phyloP scores from a whole-genome alignment of 2,329 filamentous ascomycete genomes.

The Pseudocercospora ulei region DNA sequence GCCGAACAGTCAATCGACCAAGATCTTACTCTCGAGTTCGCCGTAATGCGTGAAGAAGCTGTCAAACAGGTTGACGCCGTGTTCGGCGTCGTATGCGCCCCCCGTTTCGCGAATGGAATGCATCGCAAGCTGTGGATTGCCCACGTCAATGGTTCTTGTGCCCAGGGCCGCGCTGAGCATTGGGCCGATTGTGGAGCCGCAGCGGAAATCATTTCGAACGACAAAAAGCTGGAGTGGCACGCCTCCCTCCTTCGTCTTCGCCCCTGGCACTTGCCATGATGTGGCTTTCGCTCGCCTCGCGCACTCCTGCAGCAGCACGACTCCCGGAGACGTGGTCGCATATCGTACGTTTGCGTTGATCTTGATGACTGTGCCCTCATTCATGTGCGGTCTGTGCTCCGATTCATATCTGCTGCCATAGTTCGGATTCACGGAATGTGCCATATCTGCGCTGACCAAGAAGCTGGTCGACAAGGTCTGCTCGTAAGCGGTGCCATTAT shows the following conservation, averaged over 20 bases:
- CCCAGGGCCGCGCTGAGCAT: conserved; percentile 84
- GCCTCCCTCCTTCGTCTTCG: conserved; percentile 47
- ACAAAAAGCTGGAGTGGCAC: conserved; percentile 94
- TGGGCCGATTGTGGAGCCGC: conserved; percentile 94
- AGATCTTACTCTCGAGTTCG: conserved; percentile 68
- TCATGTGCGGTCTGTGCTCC: conserved; percentile 87
- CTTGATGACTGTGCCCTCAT: conserved; percentile 93
- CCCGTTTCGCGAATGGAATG: conserved; percentile 92
- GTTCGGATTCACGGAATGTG: conserved; percentile 91
- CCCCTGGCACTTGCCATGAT: conserved; percentile 29
- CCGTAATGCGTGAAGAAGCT: conserved; percentile 80
- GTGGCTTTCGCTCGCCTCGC: conserved; percentile 50
- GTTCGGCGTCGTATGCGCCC: conserved; percentile 75
- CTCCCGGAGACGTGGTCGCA: conserved; percentile 90
- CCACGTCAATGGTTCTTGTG: conserved; percentile 78
- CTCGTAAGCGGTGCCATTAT: conserved; percentile 74
- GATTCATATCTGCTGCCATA: conserved; percentile 85
- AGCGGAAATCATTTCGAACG: conserved; percentile 87
- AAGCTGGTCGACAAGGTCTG: conserved; percentile 86
- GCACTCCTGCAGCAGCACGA: conserved; percentile 81
- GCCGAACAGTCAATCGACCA: conserved; percentile 56
- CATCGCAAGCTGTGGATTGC: conserved; percentile 92
- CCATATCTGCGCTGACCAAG: conserved; percentile 94
- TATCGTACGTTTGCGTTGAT: conserved; percentile 97
- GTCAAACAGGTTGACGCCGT: conserved; percentile 76